Conservation (phyloP, 179 eudicot genomes). For the Spinacia oleracea region DNA sequence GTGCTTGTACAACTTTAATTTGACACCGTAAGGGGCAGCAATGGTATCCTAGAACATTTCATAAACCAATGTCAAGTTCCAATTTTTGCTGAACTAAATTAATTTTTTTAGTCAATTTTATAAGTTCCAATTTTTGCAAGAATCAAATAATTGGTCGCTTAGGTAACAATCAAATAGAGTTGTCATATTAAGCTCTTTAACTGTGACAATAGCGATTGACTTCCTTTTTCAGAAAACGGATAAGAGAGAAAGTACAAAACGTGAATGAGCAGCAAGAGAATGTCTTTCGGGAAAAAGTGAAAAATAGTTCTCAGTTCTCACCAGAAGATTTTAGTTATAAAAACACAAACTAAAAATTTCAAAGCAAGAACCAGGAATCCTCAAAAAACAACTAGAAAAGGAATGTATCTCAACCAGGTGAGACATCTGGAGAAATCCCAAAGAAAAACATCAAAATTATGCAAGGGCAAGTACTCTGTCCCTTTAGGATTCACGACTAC, state of each 20-base stretch:
- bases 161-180: neutral
- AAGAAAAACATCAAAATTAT: neutral
- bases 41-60: conserved; percentile 48
- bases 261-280: neutral
- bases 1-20: conserved; percentile 63
- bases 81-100: neutral
- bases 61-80: conserved; percentile 25
- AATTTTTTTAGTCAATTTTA: neutral
- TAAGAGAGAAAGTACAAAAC: neutral
- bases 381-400: neutral
- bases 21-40: conserved; percentile 52
- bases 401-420: neutral
- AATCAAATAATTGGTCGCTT: neutral
- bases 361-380: neutral
- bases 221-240: neutral
- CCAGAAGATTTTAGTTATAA: neutral
- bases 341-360: neutral
- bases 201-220: neutral
- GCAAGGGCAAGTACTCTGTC: neutral
- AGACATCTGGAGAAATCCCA: neutral
- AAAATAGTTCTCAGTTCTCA: no score
- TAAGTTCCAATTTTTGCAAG: neutral
- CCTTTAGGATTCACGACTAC: neutral
- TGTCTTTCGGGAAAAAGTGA: neutral
- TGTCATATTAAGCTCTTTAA: neutral